Conservation (phyloP, 1,284 basidiomycete species). For the Cryptococcus sp. region DNA sequence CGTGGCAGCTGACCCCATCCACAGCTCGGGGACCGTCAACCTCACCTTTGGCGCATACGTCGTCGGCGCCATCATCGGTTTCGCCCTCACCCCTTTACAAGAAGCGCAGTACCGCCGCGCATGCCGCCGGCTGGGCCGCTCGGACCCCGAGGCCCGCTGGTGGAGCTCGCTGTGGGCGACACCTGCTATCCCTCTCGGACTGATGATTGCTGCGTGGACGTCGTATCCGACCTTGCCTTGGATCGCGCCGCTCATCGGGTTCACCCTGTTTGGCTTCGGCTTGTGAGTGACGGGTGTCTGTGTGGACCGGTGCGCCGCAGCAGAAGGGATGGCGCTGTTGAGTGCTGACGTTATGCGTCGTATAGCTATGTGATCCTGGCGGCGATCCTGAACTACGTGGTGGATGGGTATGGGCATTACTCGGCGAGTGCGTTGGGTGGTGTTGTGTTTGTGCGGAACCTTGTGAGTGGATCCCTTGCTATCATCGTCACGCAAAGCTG, state of each 20-base stretch:
- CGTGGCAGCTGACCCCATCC: neutral
- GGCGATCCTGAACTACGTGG: conserved; percentile 33
- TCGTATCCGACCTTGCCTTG: conserved; percentile 26
- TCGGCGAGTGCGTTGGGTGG: conserved; percentile 29
- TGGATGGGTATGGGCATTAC: conserved; percentile 35
- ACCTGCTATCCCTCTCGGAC: conserved; percentile 31
- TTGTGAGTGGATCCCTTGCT: conserved; percentile 10
- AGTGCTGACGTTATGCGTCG: neutral
- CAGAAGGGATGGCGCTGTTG: neutral
- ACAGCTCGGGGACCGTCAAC: conserved; percentile 31
- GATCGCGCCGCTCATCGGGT: conserved; percentile 36
- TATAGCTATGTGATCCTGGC: conserved; percentile 28
- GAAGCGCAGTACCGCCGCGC: conserved; percentile 25
- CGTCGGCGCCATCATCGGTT: conserved; percentile 30
- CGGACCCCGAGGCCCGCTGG: conserved; percentile 36
- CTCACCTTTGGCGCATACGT: conserved; percentile 34
- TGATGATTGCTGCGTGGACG: conserved; percentile 42
- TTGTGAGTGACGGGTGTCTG: conserved; percentile 26
- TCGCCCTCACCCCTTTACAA: conserved; percentile 26
- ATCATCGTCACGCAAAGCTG: neutral
- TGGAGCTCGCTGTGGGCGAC: conserved; percentile 31
- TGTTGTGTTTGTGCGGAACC: conserved; percentile 30
- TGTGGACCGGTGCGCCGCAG: too few relatives aligned
- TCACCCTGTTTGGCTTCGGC: conserved; percentile 35
- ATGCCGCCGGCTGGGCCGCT: conserved; percentile 12